Evolutionary conservation across 176 grass and related monocot species (phyloP).

Genomic region (Eleusine indica): DNA sequence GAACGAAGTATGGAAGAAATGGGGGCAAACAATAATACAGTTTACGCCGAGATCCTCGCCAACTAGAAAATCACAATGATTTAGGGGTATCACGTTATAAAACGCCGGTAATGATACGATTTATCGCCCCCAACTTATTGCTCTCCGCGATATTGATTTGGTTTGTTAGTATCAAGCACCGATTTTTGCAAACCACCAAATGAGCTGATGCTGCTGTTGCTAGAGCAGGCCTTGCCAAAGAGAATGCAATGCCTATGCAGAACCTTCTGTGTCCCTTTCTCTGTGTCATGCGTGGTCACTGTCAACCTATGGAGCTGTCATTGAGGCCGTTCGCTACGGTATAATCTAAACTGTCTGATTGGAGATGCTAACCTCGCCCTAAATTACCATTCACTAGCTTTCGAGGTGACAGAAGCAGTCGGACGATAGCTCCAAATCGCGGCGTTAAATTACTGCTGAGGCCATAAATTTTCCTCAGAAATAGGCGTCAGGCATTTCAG

Average conservation of each 20-base stretch:
- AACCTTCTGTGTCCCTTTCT: conserved; percentile 36
- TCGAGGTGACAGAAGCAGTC: conserved; percentile 19
- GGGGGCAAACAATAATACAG: conserved; percentile 27
- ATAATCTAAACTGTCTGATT: conserved; percentile 19
- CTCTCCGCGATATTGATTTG: conserved; percentile 7
- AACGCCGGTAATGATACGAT: conserved; percentile 33
- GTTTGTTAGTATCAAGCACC: conserved; percentile 3
- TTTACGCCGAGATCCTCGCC: conserved; percentile 24
- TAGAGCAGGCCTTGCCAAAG: neutral
- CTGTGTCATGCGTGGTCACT: conserved; percentile 1
- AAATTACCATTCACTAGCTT: conserved; percentile 44
- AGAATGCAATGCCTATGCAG: neutral
- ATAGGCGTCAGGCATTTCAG: neutral
- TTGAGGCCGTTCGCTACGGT: conserved; percentile 4
- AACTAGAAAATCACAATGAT: conserved; percentile 54
- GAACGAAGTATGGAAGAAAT: conserved; percentile 33
- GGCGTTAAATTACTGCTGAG: conserved; percentile 32
- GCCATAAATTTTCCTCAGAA: neutral
- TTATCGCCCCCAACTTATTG: conserved; percentile 15
- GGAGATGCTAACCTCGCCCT: conserved; percentile 4
- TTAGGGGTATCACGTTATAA: conserved; percentile 26
- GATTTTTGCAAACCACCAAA: conserved; percentile 25
- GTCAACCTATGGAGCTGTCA: conserved; percentile 27
- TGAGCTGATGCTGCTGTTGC: neutral
- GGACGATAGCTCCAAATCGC: conserved; percentile 14